A percentile compares a stretch with the other conserved stretches of the same genome.
Conservation (phyloP, 805 yeast genomes). For the Monosporozyma solicola region DNA sequence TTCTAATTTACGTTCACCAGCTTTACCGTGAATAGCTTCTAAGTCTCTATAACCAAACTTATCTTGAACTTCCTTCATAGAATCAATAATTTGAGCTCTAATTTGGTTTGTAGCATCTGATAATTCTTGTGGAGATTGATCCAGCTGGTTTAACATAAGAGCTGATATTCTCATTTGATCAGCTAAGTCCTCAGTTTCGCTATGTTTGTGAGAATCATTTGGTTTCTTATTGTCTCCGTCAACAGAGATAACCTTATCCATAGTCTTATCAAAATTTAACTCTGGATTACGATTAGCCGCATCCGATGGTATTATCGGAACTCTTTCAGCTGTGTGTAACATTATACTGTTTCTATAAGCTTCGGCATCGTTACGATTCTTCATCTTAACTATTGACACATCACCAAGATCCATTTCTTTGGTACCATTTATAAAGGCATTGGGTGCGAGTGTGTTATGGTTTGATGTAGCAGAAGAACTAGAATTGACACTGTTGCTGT, state of each 20-base stretch:
- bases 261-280: slow-evolving; percentile 30
- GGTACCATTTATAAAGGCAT: slow-evolving; percentile 10
- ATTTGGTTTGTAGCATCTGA: slow-evolving; percentile 51
- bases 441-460: slow-evolving; percentile 6
- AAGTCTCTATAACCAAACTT: slow-evolving; percentile 46
- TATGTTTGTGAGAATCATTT: slow-evolving; percentile 11
- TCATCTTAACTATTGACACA: slow-evolving; percentile 48
- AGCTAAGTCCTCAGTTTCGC: slow-evolving; percentile 49
- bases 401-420: slow-evolving; percentile 70
- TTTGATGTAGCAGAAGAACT: not conserved
- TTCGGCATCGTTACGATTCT: slow-evolving; percentile 39
- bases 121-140: slow-evolving; percentile 45
- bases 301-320: slow-evolving; percentile 32
- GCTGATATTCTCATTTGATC: slow-evolving; percentile 95
- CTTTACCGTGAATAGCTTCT: slow-evolving; percentile 51
- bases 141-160: slow-evolving; percentile 86
- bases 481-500: not conserved
- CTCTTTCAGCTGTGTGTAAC: slow-evolving; percentile 32
- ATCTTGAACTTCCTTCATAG: slow-evolving; percentile 71
- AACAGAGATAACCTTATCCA: slow-evolving; percentile 20
- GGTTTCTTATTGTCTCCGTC: not conserved
- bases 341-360: slow-evolving; percentile 35
- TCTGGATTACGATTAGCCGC: slow-evolving; percentile 32
- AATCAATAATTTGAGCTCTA: slow-evolving; percentile 56
- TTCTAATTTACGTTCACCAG: slow-evolving; percentile 86